These are phyloP conservation scores for Acrodontium crateriforme DNA, from an alignment of 2,329 filamentous ascomycete species.

Conservation along the genomic window DNA sequence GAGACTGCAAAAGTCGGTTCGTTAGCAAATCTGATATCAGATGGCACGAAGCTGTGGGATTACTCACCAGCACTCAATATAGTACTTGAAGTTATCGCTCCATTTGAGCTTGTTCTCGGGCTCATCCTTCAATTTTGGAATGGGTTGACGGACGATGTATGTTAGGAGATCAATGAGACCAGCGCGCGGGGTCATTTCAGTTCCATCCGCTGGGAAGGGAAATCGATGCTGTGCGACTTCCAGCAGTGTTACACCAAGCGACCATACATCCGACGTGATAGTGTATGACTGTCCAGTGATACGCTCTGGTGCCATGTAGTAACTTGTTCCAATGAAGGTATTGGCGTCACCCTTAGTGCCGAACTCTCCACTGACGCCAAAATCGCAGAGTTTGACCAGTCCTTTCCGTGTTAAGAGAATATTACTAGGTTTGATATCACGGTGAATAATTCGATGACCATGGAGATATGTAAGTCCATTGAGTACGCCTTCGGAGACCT, in stretches of 20 bases:
- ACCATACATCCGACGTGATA: constrained; percentile 98
- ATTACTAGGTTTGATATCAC: constrained; percentile 97
- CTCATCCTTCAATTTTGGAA: constrained; percentile 92
- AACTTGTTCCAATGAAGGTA: constrained; percentile 96
- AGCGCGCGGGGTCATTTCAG: constrained; percentile 84
- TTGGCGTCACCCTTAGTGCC: constrained; percentile 97
- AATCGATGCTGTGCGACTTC: constrained; percentile 99
- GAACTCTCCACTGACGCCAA: constrained; percentile 94
- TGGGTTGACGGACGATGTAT: constrained; percentile 91
- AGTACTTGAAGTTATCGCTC: constrained; percentile 98
- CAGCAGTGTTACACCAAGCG: constrained; percentile 87
- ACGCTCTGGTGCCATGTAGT: constrained; percentile 97
- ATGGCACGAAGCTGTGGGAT: background rate
- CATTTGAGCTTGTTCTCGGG: constrained; percentile 64
- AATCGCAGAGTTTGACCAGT: constrained; percentile 95
- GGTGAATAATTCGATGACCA: constrained; percentile 91
- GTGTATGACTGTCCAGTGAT: constrained; percentile 97
- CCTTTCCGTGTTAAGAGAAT: constrained; percentile 86
- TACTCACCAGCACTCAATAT: constrained; percentile 95
- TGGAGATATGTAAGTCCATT: constrained; percentile 91
- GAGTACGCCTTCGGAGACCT: constrained; percentile 88
- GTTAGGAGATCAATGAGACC: constrained; percentile 90
- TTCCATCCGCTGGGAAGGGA: constrained; percentile 92
- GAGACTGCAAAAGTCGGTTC: constrained; percentile 42
- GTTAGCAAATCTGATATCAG: background rate